Evolutionary conservation across 208 protist genomes (phyloP), one percentile per base, ranked within the genome.

Genomic region (Leishmania major): DNA sequence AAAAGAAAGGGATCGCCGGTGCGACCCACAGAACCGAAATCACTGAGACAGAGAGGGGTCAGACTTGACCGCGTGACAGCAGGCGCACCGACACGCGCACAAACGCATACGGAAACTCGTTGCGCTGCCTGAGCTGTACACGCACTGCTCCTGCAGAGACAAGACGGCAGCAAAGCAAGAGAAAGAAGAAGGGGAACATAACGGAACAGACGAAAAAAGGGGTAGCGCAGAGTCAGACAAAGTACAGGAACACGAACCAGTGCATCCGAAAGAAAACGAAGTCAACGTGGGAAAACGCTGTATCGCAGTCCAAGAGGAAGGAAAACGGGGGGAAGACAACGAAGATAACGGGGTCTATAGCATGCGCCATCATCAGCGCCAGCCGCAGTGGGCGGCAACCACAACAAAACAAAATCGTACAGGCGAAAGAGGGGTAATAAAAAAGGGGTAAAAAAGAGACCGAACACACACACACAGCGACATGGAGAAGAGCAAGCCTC

Each of bases 91-190:
- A 66, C 51, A 77, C 17, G 28, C 53, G 40, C 35, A 49, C 70
- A 25, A 31, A 55, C 35, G 37, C 66, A 64, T 45, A 47, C 31
- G 64, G 57, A 55, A 53, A 28, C 13, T 40, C 25, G 28, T 8
- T 40, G 28, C 62, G 31, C 5, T n/a, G 62, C 2, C n/a, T 31
- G 35, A 47, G 47, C 25, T 11, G 49, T 22, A 31, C 31, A 64
- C 13, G 47, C 10, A 69, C 17, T 43, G n/a, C 15, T 13, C 15
- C 15, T 37, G 31, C 57, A 77, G 8, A 70, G 17, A 62, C 1
- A 77, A 69, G 10, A 77, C 19, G 55, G 72, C 37, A 82, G 62
- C 51, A 69, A 67, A 82, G 55, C 5, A 22, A 40, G 45, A 40
- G 13, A 15, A 37, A 37, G 13, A 67, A 22, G 11, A 15, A 22